Evolutionary conservation across 306 rosid genomes (phyloP), one percentile per base, ranked within the genome.

Genomic region (Carpinus viminea): DNA sequence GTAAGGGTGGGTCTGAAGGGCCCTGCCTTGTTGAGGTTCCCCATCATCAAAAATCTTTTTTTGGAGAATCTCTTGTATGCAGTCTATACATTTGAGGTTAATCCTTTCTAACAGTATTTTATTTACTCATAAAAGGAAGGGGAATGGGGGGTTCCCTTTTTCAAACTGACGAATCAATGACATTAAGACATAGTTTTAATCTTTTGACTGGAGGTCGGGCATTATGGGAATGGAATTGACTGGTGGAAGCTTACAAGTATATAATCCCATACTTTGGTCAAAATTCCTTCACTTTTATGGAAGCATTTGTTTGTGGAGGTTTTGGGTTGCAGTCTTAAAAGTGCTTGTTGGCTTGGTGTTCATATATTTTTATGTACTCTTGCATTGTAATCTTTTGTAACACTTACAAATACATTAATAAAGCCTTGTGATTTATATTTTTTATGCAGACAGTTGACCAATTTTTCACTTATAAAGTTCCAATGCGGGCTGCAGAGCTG

Each of bases 401-500:
- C 31, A 9, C 62, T 12, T 26, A 55, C 46, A 24, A 45, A 57
- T 20, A 24, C 75, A n/a, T 18, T 53, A 12, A 62, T 60, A 15
- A 55, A 78, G 46, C 51, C 78, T n/a, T 43, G 36, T 79, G 79
- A 68, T 18, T 78, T 50, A 80, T 56, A 74, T 76, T 72, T 78
- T 48, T 72, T 45, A 36, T 86, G 93, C 97, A 95, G 99, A 93
- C 98, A 0, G 94, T 93, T 68, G 99, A 95, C 84, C 99, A 95
- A 72, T 95, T 95, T 85, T 95, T 95, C 56, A 90, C 85, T 76
- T 92, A 91, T 57, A 93, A 95, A 85, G 99, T 95, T 82, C 99
- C 99, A 59, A 95, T 95, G 99, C 85, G 99, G 84, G 76, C 90
- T 83, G 78, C 98, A 74, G 99, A 95, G 81, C 77, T 95, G 86